Conservation (phyloP, 1,139 yeast species). For the Magnusiomyces suaveolens region DNA sequence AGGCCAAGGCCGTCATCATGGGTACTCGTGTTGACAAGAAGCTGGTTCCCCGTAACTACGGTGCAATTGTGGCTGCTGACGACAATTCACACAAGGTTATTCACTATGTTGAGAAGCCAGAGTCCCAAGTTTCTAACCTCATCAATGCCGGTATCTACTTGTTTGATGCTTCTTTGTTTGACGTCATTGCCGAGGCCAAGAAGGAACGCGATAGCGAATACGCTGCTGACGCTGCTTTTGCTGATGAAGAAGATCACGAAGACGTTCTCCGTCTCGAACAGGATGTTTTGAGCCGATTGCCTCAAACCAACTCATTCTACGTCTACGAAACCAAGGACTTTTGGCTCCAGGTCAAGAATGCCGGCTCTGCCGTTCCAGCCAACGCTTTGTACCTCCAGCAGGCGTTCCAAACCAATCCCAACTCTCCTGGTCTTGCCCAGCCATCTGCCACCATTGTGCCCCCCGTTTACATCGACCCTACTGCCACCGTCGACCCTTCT, state of each 20-base stretch:
- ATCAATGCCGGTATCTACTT: conserved; percentile 58
- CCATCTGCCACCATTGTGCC: conserved; percentile 39
- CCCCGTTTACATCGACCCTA: conserved; percentile 46
- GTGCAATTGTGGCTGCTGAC: conserved; percentile 40
- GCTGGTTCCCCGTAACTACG: conserved; percentile 40
- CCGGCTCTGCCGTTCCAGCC: conserved; percentile 55
- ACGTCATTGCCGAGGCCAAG: conserved; percentile 43
- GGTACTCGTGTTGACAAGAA: conserved; percentile 45
- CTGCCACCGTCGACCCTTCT: conserved; percentile 37
- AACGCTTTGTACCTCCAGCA: conserved; percentile 46
- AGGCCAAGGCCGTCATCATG: conserved; percentile 46
- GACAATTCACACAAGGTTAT: conserved; percentile 37
- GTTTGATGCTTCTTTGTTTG: conserved; percentile 43
- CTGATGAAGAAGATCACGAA: conserved; percentile 33
- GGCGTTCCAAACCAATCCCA: conserved; percentile 33
- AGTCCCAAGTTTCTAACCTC: conserved; percentile 41
- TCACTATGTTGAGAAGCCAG: conserved; percentile 62
- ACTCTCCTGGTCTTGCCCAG: conserved; percentile 30
- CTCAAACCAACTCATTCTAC: conserved; percentile 41
- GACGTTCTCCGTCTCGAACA: conserved; percentile 49
- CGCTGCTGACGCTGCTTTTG: conserved; percentile 22
- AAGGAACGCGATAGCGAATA: conserved; percentile 35
- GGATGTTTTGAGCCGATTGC: conserved; percentile 47
- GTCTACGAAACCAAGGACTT: conserved; percentile 47
- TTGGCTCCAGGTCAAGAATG: conserved; percentile 61